Evolutionary conservation across 1,284 basidiomycete species (phyloP), one percentile per base, ranked within the genome.

Genomic region (Phellopilus nigrolimitatus): DNA sequence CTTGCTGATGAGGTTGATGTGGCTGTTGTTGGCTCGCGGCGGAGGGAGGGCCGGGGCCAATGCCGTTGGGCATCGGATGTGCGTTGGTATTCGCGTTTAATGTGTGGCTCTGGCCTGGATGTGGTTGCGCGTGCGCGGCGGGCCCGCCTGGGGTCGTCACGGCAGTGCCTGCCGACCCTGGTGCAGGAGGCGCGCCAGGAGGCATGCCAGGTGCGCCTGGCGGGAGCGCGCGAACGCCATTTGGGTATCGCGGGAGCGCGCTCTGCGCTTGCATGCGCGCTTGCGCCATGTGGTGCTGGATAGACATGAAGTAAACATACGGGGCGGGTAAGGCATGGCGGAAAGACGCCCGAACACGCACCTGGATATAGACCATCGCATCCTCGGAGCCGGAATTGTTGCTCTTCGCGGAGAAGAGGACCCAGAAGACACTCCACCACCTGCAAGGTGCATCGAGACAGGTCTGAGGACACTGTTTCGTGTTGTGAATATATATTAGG

Each of bases 351-450:
- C n/a, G n/a, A 49, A 28, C 24, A 34, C n/a, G 41, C 37, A 21
- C 34, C 22, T 77, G 47, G 60, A 76, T 79, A 63, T 88, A 88
- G 22, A 80, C 53, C 61, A 86, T 57, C n/a, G 82, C 85, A 58
- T 88, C 84, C 0, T 87, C 84, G 6, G 77, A 63, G 7, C 78
- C 81, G 10, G 62, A 62, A 24, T 76, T 76, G 45, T 73, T 83
- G 53, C 80, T 84, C 68, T 88, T 89, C 41, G 86, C 84, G 9
- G 80, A 78, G 62, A 89, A 90, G 7, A 89, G 69, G 0, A 88
- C 81, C 87, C 88, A 90, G 60, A 90, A 90, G 19, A 91, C 88
- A 59, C 80, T 84, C 88, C 87, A 90, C 88, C 87, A 90, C 64
- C 87, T 89, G 60, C 8, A 34, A 31, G 15, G 38, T 24, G n/a